phyloP scores from a whole-genome alignment of 495 filamentous ascomycete species.

The Amorphotheca resinae region DNA sequence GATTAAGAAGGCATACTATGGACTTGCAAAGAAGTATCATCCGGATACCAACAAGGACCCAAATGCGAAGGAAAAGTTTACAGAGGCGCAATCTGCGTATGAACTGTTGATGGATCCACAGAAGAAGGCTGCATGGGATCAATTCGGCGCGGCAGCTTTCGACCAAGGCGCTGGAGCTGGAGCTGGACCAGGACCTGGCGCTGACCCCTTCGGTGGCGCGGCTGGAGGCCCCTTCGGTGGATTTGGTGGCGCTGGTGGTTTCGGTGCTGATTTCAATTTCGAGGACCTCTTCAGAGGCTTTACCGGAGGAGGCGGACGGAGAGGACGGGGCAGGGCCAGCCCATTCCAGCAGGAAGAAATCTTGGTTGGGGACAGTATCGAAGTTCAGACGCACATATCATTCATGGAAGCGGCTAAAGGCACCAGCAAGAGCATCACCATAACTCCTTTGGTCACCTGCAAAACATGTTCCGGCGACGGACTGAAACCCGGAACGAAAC shows the following conservation, averaged over 20 bases:
- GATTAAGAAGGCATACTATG: constrained; percentile 98
- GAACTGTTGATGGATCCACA: constrained; percentile 83
- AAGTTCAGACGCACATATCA: constrained; percentile 79
- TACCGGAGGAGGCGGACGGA: constrained; percentile 41
- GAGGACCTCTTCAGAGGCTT: constrained; percentile 93
- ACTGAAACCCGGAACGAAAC: constrained; percentile 65
- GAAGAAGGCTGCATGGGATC: constrained; percentile 84
- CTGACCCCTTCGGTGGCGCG: constrained; percentile 38
- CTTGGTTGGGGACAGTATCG: constrained; percentile 81
- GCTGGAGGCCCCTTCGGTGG: constrained; percentile 42
- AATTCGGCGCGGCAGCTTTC: constrained; percentile 79
- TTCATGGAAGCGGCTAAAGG: constrained; percentile 97
- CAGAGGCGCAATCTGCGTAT: constrained; percentile 83
- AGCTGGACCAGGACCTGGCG: constrained; percentile 39
- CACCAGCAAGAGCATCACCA: constrained; percentile 59
- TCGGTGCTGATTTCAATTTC: constrained; percentile 76
- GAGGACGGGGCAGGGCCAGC: constrained; percentile 34
- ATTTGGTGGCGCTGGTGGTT: constrained; percentile 42
- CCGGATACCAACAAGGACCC: constrained; percentile 96
- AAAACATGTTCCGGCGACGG: constrained; percentile 72
- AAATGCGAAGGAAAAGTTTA: constrained; percentile 82
- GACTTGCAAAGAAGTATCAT: constrained; percentile 95
- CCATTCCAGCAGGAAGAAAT: constrained; percentile 63
- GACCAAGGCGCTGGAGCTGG: constrained; percentile 65
- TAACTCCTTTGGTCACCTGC: constrained; percentile 66